phyloP scores from a whole-genome alignment of 2,329 filamentous ascomycete genomes.

The Colletotrichum sublineola region DNA sequence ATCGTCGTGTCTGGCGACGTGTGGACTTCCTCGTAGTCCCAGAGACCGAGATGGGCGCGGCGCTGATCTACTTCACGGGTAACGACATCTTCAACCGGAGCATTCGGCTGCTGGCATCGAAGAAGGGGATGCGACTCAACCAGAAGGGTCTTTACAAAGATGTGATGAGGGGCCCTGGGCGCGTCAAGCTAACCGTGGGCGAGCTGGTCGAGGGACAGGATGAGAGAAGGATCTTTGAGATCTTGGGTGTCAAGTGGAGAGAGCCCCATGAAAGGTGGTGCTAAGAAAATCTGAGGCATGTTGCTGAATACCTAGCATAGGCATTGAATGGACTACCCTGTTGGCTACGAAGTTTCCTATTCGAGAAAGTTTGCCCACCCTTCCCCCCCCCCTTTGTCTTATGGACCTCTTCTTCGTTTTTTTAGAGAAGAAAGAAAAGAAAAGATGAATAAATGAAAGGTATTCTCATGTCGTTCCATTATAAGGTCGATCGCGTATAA shows the following conservation, averaged over 20 bases:
- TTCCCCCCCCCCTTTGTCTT: not conserved
- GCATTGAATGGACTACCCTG: slow-evolving; percentile 17
- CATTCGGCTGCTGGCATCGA: slow-evolving; percentile 82
- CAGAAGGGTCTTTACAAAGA: slow-evolving; percentile 83
- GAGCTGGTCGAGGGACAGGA: slow-evolving; percentile 79
- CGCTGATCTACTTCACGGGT: slow-evolving; percentile 94
- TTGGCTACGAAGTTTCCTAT: not conserved
- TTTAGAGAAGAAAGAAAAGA: not conserved
- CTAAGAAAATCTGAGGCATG: slow-evolving; percentile 50
- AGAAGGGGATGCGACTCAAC: slow-evolving; percentile 87
- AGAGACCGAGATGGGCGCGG: slow-evolving; percentile 82
- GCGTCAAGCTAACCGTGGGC: slow-evolving; percentile 75
- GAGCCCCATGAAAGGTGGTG: slow-evolving; percentile 83
- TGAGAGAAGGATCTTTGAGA: slow-evolving; percentile 85
- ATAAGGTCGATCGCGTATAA: no score
- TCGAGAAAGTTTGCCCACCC: not conserved
- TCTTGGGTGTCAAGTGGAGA: slow-evolving; percentile 87
- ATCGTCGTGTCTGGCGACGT: slow-evolving; percentile 75
- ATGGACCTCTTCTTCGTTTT: not conserved
- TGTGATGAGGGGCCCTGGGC: slow-evolving; percentile 70
- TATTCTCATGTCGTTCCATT: no score
- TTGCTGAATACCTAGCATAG: slow-evolving; percentile 15
- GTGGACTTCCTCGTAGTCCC: slow-evolving; percentile 91
- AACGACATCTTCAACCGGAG: slow-evolving; percentile 96
- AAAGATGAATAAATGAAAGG: no score